Evolutionary conservation across 345 rosid species (phyloP).

Genomic region (Syzygium aqueum): DNA sequence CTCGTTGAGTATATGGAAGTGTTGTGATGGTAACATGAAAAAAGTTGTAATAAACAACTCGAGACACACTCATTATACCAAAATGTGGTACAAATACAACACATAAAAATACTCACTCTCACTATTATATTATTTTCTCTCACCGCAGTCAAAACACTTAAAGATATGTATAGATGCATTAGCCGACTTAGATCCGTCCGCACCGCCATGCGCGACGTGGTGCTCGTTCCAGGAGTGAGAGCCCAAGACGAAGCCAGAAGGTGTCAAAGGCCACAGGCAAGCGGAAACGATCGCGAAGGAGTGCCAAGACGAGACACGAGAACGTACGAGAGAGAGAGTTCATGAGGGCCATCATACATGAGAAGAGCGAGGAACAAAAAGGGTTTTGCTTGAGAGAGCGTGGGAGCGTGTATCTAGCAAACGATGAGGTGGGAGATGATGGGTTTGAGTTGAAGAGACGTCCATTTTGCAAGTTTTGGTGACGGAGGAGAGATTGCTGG

Average conservation of each 20-base stretch:
- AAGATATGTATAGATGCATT: no score
- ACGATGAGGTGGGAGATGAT: slow-evolving; percentile 77
- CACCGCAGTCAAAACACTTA: no score
- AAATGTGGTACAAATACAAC: no score
- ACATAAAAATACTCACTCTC: no score
- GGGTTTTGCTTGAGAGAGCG: not conserved
- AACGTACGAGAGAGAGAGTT: slow-evolving; percentile 8
- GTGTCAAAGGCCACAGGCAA: slow-evolving; percentile 28
- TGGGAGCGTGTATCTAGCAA: slow-evolving; percentile 26
- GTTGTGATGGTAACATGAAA: no score
- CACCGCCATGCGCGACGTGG: slow-evolving; percentile 5
- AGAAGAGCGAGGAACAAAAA: not conserved
- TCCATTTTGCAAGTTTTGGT: slow-evolving; percentile 4
- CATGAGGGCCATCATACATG: not conserved
- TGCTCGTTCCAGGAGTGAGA: slow-evolving; percentile 20
- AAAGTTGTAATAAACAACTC: no score
- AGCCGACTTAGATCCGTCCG: not conserved
- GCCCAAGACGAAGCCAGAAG: slow-evolving; percentile 28
- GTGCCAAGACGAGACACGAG: not conserved
- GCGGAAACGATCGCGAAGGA: not conserved
- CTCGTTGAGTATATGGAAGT: no score
- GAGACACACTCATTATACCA: no score
- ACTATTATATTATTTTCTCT: no score
- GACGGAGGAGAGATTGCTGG: not conserved
- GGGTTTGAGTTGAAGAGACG: slow-evolving; percentile 59